phyloP scores from a whole-genome alignment of 495 filamentous ascomycete species.

The Talaromyces ruber region DNA sequence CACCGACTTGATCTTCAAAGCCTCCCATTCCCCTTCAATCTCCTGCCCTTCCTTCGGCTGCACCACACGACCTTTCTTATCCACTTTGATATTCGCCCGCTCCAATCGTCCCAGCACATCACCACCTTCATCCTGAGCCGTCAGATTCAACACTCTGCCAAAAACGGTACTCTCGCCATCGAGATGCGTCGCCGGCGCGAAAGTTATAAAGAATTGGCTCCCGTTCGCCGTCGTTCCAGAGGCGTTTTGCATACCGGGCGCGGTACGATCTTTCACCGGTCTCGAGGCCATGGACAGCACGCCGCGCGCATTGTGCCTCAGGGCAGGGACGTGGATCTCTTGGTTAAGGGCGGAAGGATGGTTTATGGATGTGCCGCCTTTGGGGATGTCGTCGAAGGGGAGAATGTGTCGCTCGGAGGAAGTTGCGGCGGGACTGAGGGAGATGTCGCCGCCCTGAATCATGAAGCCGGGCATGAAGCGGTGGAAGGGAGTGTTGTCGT shows the following conservation, averaged over 20 bases:
- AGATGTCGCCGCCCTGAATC: slow-evolving; percentile 81
- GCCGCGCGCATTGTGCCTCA: slow-evolving; percentile 80
- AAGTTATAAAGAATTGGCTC: slow-evolving; percentile 88
- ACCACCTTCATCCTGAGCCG: slow-evolving; percentile 33
- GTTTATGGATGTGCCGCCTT: slow-evolving; percentile 80
- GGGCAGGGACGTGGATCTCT: slow-evolving; percentile 71
- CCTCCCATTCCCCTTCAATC: slow-evolving; percentile 28
- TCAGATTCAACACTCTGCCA: slow-evolving; percentile 60
- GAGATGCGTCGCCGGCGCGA: slow-evolving; percentile 79
- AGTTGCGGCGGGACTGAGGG: slow-evolving; percentile 41
- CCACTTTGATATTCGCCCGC: slow-evolving; percentile 71
- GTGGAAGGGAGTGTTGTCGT: slow-evolving; percentile 85
- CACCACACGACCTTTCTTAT: slow-evolving; percentile 76
- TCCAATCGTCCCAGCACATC: slow-evolving; percentile 53
- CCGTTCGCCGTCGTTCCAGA: slow-evolving; percentile 71
- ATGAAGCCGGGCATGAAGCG: slow-evolving; percentile 86
- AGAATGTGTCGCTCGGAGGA: slow-evolving; percentile 28
- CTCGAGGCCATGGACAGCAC: slow-evolving; percentile 91
- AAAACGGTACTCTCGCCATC: slow-evolving; percentile 94
- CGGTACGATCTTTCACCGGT: slow-evolving; percentile 47
- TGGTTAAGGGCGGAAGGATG: slow-evolving; percentile 73
- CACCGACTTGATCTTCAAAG: slow-evolving; percentile 60
- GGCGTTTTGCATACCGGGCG: slow-evolving; percentile 34
- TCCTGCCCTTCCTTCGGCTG: slow-evolving; percentile 42
- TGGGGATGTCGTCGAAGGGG: slow-evolving; percentile 47